Evolutionary conservation across 768 basidiomycete genomes (phyloP).

Genomic region (Mycena vitilis): DNA sequence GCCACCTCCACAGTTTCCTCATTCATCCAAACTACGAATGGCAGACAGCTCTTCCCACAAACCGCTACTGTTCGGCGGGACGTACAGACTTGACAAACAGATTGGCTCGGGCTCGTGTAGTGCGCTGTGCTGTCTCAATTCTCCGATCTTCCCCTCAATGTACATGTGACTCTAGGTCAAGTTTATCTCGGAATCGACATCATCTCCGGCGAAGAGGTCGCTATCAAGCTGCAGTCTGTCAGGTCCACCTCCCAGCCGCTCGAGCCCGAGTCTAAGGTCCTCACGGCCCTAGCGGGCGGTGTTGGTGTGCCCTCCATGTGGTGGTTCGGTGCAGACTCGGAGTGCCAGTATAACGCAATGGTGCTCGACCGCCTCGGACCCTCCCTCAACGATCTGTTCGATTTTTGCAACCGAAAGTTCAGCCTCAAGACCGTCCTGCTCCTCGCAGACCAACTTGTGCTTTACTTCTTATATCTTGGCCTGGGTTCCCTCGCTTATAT

Average conservation of each 20-base stretch:
- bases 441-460: not conserved
- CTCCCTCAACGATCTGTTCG: not conserved
- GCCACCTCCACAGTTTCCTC: no score
- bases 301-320: not conserved
- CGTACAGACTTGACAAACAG: no score
- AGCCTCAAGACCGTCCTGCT: not conserved
- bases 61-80: no score
- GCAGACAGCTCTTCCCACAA: no score
- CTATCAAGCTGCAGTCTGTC: not conserved
- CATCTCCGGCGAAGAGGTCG: no score
- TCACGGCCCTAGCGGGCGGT: not conserved
- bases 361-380: not conserved
- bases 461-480: no score
- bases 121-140: no score
- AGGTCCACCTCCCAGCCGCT: not conserved
- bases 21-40: no score
- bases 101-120: no score
- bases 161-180: no score
- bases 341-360: not conserved
- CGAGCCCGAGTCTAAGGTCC: not conserved
- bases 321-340: not conserved
- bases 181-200: no score
- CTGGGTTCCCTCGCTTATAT: not conserved
- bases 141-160: no score
- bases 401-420: not conserved